A percentile compares a stretch with the other conserved stretches of the same genome.
phyloP scores from a whole-genome alignment of 2,329 filamentous ascomycete species.

The Fusarium concolor region DNA sequence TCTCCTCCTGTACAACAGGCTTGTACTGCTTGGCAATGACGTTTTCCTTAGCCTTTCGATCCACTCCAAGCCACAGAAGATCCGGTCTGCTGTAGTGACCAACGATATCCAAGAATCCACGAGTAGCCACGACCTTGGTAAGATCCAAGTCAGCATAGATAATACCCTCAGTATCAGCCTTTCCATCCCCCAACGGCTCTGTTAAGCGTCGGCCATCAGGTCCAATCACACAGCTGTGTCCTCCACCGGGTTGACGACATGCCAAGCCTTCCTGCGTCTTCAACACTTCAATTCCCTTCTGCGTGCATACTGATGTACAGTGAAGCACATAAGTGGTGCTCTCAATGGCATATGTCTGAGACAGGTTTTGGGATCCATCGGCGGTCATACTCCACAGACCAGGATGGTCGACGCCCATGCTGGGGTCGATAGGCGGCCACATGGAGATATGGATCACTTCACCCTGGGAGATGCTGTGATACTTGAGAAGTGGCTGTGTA shows the following conservation, averaged over 20 bases:
- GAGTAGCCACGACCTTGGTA: conserved; percentile 53
- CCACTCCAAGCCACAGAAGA: conserved; percentile 52
- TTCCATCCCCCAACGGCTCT: conserved; percentile 19
- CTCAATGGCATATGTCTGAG: conserved; percentile 68
- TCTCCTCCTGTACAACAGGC: background rate
- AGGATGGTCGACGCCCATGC: conserved; percentile 33
- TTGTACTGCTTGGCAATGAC: conserved; percentile 27
- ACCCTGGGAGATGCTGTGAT: conserved; percentile 56
- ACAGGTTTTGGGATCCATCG: conserved; percentile 56
- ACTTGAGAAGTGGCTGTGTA: conserved; percentile 62
- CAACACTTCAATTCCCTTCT: conserved; percentile 57
- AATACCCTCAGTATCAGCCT: conserved; percentile 55
- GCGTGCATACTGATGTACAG: conserved; percentile 49
- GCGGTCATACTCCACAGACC: conserved; percentile 49
- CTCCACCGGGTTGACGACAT: conserved; percentile 38
- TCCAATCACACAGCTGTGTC: conserved; percentile 38
- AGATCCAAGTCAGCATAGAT: conserved; percentile 64
- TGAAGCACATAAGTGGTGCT: conserved; percentile 64
- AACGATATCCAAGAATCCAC: conserved; percentile 55
- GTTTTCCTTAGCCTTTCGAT: conserved; percentile 32
- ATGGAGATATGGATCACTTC: conserved; percentile 61
- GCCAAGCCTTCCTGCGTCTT: conserved; percentile 53
- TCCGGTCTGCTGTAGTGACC: conserved; percentile 54
- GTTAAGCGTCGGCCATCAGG: conserved; percentile 42
- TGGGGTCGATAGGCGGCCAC: conserved; percentile 55